phyloP scores from a whole-genome alignment of 768 basidiomycete genomes.

The Tricholoma hemisulphureum region DNA sequence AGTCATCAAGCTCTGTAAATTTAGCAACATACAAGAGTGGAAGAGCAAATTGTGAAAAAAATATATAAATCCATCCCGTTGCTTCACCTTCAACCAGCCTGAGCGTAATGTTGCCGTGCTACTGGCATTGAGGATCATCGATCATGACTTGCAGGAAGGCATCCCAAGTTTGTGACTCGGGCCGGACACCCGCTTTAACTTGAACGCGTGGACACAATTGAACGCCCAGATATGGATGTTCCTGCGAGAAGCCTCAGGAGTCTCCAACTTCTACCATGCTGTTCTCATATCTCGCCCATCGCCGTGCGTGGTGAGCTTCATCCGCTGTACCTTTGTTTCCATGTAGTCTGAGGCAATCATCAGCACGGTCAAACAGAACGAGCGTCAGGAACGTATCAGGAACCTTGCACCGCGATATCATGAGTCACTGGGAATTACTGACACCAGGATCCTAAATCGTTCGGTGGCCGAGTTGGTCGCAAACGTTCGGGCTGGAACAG shows the following conservation, averaged over 20 bases:
- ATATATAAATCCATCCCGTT: slow-evolving; percentile 19
- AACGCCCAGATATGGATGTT: neutral
- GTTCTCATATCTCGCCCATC: slow-evolving; percentile 38
- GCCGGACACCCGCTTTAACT: neutral
- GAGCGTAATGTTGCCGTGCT: slow-evolving; percentile 1
- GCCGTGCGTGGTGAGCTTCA: slow-evolving; percentile 32
- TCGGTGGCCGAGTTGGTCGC: slow-evolving; percentile 29
- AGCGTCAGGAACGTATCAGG: slow-evolving; percentile 31
- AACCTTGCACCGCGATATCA: slow-evolving; percentile 29
- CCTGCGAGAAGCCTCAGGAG: neutral
- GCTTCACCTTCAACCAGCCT: slow-evolving; percentile 15
- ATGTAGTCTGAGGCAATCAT: neutral
- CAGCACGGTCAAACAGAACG: slow-evolving; percentile 36
- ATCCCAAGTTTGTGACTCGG: too few relatives aligned
- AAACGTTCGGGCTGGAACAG: slow-evolving; percentile 28
- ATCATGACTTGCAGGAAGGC: too few relatives aligned
- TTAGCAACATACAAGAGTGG: slow-evolving; percentile 19
- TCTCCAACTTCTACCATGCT: slow-evolving; percentile 15
- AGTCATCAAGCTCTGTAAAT: too few relatives aligned
- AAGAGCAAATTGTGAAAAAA: slow-evolving; percentile 22
- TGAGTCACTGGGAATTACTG: slow-evolving; percentile 26
- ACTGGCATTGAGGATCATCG: neutral
- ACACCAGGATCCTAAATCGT: slow-evolving; percentile 29
- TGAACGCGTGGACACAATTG: too few relatives aligned
- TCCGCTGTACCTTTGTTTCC: too few relatives aligned